Percentiles rank a stretch among this genome's conserved stretches.
phyloP scores from a whole-genome alignment of 805 yeast species.

The Yarrowia sp. region DNA sequence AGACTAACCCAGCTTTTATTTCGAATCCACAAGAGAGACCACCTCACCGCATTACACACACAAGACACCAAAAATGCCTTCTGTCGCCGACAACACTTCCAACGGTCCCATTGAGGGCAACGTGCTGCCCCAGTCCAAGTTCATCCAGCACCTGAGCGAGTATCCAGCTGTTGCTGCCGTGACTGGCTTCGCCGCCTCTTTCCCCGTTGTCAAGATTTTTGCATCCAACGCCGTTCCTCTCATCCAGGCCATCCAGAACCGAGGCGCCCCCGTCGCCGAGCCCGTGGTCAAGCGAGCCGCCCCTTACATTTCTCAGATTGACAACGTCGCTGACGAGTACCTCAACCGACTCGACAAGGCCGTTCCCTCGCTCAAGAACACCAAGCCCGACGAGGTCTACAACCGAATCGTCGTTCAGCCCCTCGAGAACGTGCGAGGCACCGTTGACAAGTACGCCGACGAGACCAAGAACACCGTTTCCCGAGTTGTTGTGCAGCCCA shows the following conservation, averaged over 20 bases:
- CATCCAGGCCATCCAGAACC: slow-evolving; percentile 53
- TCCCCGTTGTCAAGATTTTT: slow-evolving; percentile 64
- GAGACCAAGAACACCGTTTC: slow-evolving; percentile 49
- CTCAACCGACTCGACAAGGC: slow-evolving; percentile 63
- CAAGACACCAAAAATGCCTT: slow-evolving; percentile 24
- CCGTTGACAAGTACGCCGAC: slow-evolving; percentile 50
- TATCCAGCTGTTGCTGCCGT: slow-evolving; percentile 65
- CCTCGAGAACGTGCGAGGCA: slow-evolving; percentile 49
- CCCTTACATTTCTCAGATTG: slow-evolving; percentile 58
- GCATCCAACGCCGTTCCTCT: slow-evolving; percentile 68
- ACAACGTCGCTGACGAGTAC: slow-evolving; percentile 62
- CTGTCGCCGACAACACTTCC: slow-evolving; percentile 39
- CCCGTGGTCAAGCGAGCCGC: slow-evolving; percentile 53
- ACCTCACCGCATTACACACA: slow-evolving; percentile 26
- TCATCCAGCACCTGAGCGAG: slow-evolving; percentile 60
- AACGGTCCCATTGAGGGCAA: slow-evolving; percentile 37
- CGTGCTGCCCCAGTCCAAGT: slow-evolving; percentile 48
- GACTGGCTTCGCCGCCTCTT: slow-evolving; percentile 64
- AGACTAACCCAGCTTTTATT: slow-evolving; percentile 34
- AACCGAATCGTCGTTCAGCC: slow-evolving; percentile 52
- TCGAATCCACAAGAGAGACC: slow-evolving; percentile 27
- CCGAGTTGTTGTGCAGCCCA: slow-evolving; percentile 59
- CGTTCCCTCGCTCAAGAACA: slow-evolving; percentile 66
- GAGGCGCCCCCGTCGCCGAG: slow-evolving; percentile 47
- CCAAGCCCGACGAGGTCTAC: slow-evolving; percentile 61